A percentile compares a stretch with the other conserved stretches of the same genome.
phyloP scores from a whole-genome alignment of 306 rosid genomes.

The Styphnolobium japonicum region DNA sequence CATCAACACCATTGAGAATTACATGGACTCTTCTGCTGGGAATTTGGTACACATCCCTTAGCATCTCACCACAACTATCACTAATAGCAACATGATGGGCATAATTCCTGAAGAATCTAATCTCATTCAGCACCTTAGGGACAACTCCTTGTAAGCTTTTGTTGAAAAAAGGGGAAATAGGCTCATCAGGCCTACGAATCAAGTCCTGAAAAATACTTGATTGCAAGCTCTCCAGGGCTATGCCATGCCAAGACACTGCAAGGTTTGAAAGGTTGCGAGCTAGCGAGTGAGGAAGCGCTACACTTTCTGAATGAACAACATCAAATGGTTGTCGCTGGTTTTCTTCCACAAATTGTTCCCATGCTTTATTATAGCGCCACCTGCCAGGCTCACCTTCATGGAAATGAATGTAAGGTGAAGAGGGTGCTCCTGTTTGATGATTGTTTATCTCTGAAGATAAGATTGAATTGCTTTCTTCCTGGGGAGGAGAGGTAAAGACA shows the following conservation, averaged over 20 bases:
- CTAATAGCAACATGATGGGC: constrained; percentile 83
- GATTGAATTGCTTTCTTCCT: constrained; percentile 4
- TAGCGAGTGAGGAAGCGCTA: constrained; percentile 67
- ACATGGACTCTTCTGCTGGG: constrained; percentile 70
- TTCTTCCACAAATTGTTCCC: constrained; percentile 67
- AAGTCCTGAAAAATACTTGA: constrained; percentile 74
- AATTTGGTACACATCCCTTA: constrained; percentile 71
- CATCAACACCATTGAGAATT: constrained; percentile 72
- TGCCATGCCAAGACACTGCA: constrained; percentile 87
- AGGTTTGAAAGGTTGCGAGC: constrained; percentile 61
- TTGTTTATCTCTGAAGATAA: background rate
- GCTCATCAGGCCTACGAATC: constrained; percentile 45
- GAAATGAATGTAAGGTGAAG: constrained; percentile 62
- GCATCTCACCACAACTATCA: constrained; percentile 83
- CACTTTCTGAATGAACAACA: constrained; percentile 83
- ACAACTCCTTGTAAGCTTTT: constrained; percentile 46
- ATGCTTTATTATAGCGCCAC: constrained; percentile 87
- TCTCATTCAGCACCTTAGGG: constrained; percentile 70
- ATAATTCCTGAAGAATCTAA: constrained; percentile 68
- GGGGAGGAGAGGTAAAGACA: constrained; percentile 70
- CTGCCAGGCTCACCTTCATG: constrained; percentile 77
- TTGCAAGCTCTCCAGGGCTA: constrained; percentile 75
- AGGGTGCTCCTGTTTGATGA: background rate
- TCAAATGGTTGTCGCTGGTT: constrained; percentile 47
- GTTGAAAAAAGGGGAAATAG: constrained; percentile 56